Base-by-base conservation (phyloP, 192 early-diverging fungal genomes). In the Gaertneriomyces sp. region DNA sequence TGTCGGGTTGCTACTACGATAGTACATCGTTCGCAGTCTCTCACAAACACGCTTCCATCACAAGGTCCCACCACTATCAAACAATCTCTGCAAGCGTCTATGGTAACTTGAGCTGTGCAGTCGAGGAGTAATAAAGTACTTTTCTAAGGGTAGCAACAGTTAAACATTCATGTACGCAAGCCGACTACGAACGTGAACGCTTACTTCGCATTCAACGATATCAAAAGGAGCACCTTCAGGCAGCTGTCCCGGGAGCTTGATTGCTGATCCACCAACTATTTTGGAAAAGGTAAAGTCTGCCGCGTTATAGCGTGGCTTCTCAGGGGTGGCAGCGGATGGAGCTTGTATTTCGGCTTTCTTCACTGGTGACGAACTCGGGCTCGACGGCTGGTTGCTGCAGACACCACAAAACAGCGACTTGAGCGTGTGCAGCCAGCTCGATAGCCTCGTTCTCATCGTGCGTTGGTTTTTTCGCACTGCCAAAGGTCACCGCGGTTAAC, bases 51-150 rank as follows among this genome's bases (percentile, higher is more conserved):
- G 12, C 65, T 55, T 12, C 74, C 74, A 16, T 75, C 70, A 19
- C 66, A 75, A 20, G 74, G 74, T 2, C 50, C 74, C 49, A 75
- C 62, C 60, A 73, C 60, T n/a, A 75, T 51, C 12, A 75, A 60
- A 57, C 62, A 68, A 6, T 53, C 12, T 14, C 45, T 43, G 44
- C 62, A 50, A 33, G 45, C 38, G 49, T 75, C 74, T 9, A 75
- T 39, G 7, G 74, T 75, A 19, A 56, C 53, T 45, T 75, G 74
- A 8, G 69, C 49, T 1, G 63, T 58, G 14, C 42, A 25, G 16
- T 68, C 49, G 25, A 62, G 42, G 5, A 75, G 16, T 38, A 73
- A 56, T 5, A 69, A 42, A 40, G 9, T 69, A 40, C 51, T 39
- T 45, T 69, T 53, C 68, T 69, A 16, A 16, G 4, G 2, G 14